Conservation (phyloP, 1,284 basidiomycete genomes). For the Ceratobasidium sp. region DNA sequence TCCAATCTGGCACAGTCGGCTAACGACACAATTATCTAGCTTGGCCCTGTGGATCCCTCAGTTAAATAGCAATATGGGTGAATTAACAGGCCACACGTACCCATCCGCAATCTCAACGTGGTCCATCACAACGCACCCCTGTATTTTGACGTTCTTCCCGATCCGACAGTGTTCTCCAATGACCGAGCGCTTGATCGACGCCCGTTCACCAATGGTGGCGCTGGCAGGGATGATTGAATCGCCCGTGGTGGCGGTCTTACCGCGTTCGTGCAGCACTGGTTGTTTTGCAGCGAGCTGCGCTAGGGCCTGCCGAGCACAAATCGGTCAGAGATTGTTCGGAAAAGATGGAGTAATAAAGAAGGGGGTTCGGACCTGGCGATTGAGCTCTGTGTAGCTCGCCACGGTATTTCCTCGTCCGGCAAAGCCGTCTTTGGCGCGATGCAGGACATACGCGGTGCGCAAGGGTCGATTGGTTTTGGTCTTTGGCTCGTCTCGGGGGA, state of each 20-base stretch:
- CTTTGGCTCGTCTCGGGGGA: not conserved
- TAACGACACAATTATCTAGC: slow-evolving; percentile 89
- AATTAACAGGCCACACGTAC: slow-evolving; percentile 49
- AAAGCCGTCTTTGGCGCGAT: slow-evolving; percentile 66
- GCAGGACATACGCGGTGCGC: slow-evolving; percentile 52
- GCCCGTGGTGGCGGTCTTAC: slow-evolving; percentile 46
- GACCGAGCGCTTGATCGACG: slow-evolving; percentile 87
- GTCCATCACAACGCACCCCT: slow-evolving; percentile 89
- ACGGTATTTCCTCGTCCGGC: slow-evolving; percentile 87
- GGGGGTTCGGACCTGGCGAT: slow-evolving; percentile 67
- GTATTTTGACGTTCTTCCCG: slow-evolving; percentile 86
- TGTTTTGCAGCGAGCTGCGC: slow-evolving; percentile 4
- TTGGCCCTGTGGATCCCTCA: slow-evolving; percentile 69
- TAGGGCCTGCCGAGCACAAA: slow-evolving; percentile 12
- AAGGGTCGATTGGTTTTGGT: not conserved
- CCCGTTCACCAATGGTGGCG: slow-evolving; percentile 83
- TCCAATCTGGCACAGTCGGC: slow-evolving; percentile 83
- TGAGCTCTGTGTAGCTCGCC: slow-evolving; percentile 83
- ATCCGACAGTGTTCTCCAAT: slow-evolving; percentile 90
- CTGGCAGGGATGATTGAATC: slow-evolving; percentile 87
- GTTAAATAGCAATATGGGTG: slow-evolving; percentile 18
- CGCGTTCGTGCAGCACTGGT: slow-evolving; percentile 22
- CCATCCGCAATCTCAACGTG: slow-evolving; percentile 89
- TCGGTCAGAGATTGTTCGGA: not conserved
- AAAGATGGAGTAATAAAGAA: not conserved